Evolutionary conservation across 192 early-diverging fungal genomes (phyloP).

Genomic region (Rhizophagus prolifer): DNA sequence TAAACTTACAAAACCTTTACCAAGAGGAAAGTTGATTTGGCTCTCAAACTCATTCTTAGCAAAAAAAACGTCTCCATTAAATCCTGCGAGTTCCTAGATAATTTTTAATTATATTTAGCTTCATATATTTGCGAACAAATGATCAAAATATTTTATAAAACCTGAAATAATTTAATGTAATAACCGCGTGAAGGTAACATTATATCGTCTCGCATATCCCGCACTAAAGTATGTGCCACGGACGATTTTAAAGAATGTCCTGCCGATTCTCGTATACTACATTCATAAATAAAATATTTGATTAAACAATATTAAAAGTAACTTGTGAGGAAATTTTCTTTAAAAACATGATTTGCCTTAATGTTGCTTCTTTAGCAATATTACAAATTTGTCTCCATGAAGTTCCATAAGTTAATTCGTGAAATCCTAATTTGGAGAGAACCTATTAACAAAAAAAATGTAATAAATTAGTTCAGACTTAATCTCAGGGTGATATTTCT

Average conservation of each 20-base stretch:
- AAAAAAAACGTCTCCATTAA: constrained; percentile 81
- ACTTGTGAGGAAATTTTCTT: background rate
- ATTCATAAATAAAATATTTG: constrained; percentile 3
- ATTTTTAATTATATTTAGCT: background rate
- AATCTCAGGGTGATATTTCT: background rate
- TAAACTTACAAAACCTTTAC: constrained; percentile 56
- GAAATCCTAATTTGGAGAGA: constrained; percentile 49
- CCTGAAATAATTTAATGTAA: constrained; percentile 42
- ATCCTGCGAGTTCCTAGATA: constrained; percentile 70
- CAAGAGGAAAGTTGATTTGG: constrained; percentile 59
- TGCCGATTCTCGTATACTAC: constrained; percentile 70
- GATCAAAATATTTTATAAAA: background rate
- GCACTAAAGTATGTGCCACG: constrained; percentile 60
- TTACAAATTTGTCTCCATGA: constrained; percentile 78
- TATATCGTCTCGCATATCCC: constrained; percentile 77
- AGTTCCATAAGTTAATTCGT: constrained; percentile 68
- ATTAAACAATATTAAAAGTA: constrained; percentile 22
- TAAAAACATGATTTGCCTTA: constrained; percentile 48
- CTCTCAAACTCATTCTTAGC: constrained; percentile 68
- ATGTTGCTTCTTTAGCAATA: constrained; percentile 55
- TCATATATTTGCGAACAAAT: background rate
- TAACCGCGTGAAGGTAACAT: constrained; percentile 76
- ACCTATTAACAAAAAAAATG: constrained; percentile 36
- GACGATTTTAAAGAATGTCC: constrained; percentile 87
- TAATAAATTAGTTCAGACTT: background rate